These are phyloP conservation scores for Pterulicium gracile DNA, from an alignment of 1,284 basidiomycete genomes.

Conservation along the genomic window DNA sequence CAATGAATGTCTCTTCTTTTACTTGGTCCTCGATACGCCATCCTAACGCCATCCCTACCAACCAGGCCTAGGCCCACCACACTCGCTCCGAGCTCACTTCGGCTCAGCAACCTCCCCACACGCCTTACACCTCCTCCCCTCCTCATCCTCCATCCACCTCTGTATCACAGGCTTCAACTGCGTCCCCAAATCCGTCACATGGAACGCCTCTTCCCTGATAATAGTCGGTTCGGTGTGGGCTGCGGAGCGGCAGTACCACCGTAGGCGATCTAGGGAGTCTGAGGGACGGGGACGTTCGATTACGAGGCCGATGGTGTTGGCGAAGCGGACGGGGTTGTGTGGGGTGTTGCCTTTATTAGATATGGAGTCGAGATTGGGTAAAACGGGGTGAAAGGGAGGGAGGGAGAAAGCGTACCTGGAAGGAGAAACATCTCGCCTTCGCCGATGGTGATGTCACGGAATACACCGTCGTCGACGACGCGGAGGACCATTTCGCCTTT, in stretches of 20 bases:
- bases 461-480: conserved; percentile 79
- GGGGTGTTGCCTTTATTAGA: conserved; percentile 71
- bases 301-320: conserved; percentile 90
- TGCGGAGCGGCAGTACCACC: conserved; percentile 85
- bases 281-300: conserved; percentile 82
- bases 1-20: too few relatives aligned
- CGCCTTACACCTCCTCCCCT: conserved; percentile 53
- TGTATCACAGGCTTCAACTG: conserved; percentile 91
- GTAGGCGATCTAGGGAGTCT: conserved; percentile 69
- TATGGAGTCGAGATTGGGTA: background rate
- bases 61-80: too few relatives aligned
- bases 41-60: too few relatives aligned
- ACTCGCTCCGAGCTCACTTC: too few relatives aligned
- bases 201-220: conserved; percentile 82
- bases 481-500: conserved; percentile 86
- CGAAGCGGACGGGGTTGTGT: conserved; percentile 89
- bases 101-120: conserved; percentile 63
- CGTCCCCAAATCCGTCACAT: conserved; percentile 85
- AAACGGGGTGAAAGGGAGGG: background rate
- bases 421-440: conserved; percentile 97
- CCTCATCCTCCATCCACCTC: conserved; percentile 56
- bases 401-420: conserved; percentile 46
- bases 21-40: too few relatives aligned
- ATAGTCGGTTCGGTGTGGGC: conserved; percentile 66
- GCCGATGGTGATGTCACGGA: conserved; percentile 81